Base-by-base conservation (phyloP, 345 rosid species). In the Moricandia moricandioides region DNA sequence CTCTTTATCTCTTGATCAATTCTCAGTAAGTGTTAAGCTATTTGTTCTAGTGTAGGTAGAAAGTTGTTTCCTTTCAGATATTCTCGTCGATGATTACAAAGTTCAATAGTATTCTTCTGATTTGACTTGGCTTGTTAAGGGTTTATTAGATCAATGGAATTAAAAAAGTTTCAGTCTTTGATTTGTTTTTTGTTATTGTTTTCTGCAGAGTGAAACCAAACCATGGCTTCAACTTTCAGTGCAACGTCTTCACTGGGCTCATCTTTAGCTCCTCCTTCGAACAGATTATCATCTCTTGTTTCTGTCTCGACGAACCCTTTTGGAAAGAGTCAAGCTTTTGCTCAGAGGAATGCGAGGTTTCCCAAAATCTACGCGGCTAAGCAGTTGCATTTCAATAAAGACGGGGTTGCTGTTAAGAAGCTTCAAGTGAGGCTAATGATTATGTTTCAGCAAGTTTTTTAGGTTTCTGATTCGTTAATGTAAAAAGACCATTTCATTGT, bases 371-470 rank as follows among this genome's bases (percentile, higher is more conserved):
- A 47, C 72, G 97, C 97, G 34, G 96, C 98, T 35, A 93, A 93
- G 82, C 92, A 93, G 67, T 76, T 91, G 75, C 88, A 89, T 81
- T 93, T 93, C 85, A 93, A 93, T 77, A 93, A 84, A 83, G 98
- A 93, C 63, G 97, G 97, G 4, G 67, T 88, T 6, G 88, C 98
- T 0, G 86, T 93, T 12, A 93, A 67, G 84, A 93, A 86, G 83
- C 83, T 93, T 61, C 98, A 93, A 81, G 98, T 91, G 83, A 82
- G 91, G 73, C 65, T 33, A 33, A 33, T 33, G 37, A 33, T 62
- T 8, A 10, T 4, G 8, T 34, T 33, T 43, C 8, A 21, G 1
- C 2, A 0, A 1, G 8, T 62, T 7, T 16, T 43, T 43, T 62
- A 24, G 6, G 1, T 6, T 62, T 40, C 16, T 76, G 4, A 2